These are phyloP conservation scores for Rhodamnia argentea DNA, from an alignment of 345 rosid genomes.

Conservation along the genomic window DNA sequence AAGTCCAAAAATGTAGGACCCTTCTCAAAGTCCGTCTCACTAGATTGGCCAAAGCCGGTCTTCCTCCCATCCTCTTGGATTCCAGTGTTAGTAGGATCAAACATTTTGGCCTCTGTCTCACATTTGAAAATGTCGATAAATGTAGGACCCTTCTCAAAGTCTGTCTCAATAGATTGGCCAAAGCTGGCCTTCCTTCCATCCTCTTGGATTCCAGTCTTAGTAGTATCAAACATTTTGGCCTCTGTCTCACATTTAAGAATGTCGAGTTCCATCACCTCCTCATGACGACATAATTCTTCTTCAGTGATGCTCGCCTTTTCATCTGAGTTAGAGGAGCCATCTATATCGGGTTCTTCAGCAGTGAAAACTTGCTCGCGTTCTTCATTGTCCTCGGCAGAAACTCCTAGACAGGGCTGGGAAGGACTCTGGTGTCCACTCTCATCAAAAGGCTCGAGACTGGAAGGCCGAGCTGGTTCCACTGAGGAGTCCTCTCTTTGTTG, in stretches of 20 bases:
- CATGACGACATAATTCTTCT: constrained; percentile 10
- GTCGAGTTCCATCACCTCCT: constrained; percentile 2
- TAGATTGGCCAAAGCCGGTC: constrained; percentile 26
- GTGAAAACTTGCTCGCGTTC: constrained; percentile 22
- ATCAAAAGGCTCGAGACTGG: constrained; percentile 46
- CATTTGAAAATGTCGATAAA: neutral
- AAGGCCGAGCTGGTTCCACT: constrained; percentile 28
- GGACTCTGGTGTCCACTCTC: constrained; percentile 54
- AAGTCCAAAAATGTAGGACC: constrained; percentile 10
- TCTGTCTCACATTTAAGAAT: constrained; percentile 1
- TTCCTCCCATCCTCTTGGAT: constrained; percentile 6
- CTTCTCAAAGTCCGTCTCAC: constrained; percentile 18
- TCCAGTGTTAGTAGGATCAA: neutral
- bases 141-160: too few species aligned
- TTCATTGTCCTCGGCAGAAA: constrained; percentile 19
- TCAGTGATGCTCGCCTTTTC: constrained; percentile 16
- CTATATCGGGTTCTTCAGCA: constrained; percentile 26
- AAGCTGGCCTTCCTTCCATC: constrained; percentile 10
- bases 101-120: constrained; percentile 6
- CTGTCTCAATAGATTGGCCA: constrained; percentile 17
- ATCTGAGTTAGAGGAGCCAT: constrained; percentile 9
- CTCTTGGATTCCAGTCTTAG: neutral
- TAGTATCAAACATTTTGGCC: neutral
- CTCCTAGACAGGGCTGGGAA: constrained; percentile 21
- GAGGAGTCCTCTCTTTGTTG: constrained; percentile 56